phyloP scores from a whole-genome alignment of 2,329 filamentous ascomycete species.

The Annulohypoxylon truncatum region DNA sequence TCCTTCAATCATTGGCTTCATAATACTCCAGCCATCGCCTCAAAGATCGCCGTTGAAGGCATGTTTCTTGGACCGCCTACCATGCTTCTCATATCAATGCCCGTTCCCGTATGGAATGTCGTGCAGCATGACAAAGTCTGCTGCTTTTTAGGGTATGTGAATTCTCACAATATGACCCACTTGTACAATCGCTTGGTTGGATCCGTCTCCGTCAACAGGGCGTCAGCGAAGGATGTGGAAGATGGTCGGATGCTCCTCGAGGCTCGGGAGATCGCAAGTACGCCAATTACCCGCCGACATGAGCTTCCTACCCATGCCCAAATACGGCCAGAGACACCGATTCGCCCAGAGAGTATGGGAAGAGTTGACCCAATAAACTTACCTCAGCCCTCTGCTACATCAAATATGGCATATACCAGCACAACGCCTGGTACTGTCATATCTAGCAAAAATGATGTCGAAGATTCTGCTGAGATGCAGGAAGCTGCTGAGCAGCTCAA shows the following conservation, averaged over 20 bases:
- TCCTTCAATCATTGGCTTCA: constrained; percentile 75
- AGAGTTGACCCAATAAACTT: constrained; percentile 44
- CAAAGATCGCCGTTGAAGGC: constrained; percentile 72
- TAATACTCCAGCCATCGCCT: constrained; percentile 65
- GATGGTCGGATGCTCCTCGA: constrained; percentile 68
- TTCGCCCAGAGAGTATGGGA: constrained; percentile 44
- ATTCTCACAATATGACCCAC: constrained; percentile 74
- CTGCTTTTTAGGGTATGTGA: constrained; percentile 73
- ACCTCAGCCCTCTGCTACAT: constrained; percentile 43
- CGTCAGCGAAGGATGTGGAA: constrained; percentile 65
- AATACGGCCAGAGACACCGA: constrained; percentile 48
- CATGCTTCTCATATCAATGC: constrained; percentile 75
- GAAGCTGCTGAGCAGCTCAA: constrained; percentile 75
- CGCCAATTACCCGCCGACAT: constrained; percentile 49
- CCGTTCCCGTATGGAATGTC: constrained; percentile 70
- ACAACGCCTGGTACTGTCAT: constrained; percentile 47
- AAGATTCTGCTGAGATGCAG: constrained; percentile 76
- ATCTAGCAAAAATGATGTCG: constrained; percentile 61
- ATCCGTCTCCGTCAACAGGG: constrained; percentile 56
- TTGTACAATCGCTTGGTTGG: constrained; percentile 70
- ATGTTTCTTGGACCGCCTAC: constrained; percentile 76
- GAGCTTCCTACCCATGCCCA: constrained; percentile 40
- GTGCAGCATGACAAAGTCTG: constrained; percentile 75
- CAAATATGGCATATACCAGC: constrained; percentile 41
- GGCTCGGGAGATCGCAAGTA: constrained; percentile 59